phyloP scores from a whole-genome alignment of 2,329 filamentous ascomycete species.

The Elsinoe batatas region DNA sequence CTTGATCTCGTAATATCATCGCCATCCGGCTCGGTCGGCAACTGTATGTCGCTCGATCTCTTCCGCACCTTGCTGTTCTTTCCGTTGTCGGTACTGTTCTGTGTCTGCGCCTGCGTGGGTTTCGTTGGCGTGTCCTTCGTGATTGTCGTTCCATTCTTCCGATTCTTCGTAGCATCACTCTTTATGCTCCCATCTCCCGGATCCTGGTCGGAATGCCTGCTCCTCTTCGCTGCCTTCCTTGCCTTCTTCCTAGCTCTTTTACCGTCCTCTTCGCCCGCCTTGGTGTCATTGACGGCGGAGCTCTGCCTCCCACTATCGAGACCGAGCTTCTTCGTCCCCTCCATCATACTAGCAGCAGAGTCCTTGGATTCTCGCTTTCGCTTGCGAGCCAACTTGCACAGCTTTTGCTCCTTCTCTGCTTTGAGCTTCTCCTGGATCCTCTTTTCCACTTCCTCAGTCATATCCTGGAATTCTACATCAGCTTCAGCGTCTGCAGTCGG shows the following conservation, averaged over 20 bases:
- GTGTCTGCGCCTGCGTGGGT: neutral
- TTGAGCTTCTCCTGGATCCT: slow-evolving; percentile 24
- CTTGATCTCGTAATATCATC: neutral
- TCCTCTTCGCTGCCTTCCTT: neutral
- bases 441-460: slow-evolving; percentile 24
- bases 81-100: neutral
- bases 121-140: neutral
- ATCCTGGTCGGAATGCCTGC: neutral
- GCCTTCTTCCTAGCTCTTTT: slow-evolving; percentile 4
- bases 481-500: neutral
- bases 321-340: neutral
- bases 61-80: neutral
- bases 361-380: slow-evolving; percentile 25
- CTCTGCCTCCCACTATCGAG: neutral
- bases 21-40: neutral
- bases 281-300: neutral
- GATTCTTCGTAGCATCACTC: neutral
- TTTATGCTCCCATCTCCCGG: neutral
- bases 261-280: neutral
- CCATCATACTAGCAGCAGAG: slow-evolving; percentile 5
- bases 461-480: slow-evolving; percentile 20
- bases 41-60: neutral
- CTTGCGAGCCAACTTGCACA: slow-evolving; percentile 23
- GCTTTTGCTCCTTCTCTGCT: slow-evolving; percentile 20
- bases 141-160: neutral